phyloP scores from a whole-genome alignment of 2,329 filamentous ascomycete genomes.

The Periconia macrospinosa region DNA sequence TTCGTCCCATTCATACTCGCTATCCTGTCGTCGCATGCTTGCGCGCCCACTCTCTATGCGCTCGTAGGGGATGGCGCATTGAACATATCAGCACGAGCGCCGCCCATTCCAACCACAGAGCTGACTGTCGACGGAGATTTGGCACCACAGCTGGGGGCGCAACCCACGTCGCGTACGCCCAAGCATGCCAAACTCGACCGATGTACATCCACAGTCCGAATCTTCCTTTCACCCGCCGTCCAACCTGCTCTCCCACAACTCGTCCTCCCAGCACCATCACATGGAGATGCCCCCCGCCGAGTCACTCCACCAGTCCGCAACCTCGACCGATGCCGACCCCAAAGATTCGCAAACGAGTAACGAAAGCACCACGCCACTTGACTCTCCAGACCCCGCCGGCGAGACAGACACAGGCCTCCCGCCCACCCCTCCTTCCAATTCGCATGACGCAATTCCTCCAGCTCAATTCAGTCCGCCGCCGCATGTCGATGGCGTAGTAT shows the following conservation, averaged over 20 bases:
- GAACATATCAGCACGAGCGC: constrained; percentile 1
- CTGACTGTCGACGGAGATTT: not conserved
- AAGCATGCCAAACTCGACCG: constrained; percentile 26
- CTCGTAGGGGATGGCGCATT: constrained; percentile 23
- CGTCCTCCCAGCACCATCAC: constrained; percentile 28
- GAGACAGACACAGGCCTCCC: constrained; percentile 44
- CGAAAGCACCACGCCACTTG: constrained; percentile 30
- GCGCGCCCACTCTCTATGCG: constrained; percentile 7
- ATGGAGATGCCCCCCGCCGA: constrained; percentile 24
- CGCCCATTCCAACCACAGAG: constrained; percentile 1
- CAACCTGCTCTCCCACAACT: constrained; percentile 27
- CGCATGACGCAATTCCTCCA: constrained; percentile 31
- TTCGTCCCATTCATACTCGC: constrained; percentile 2
- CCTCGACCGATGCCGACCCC: constrained; percentile 27
- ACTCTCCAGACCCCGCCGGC: constrained; percentile 26
- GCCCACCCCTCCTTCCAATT: constrained; percentile 49
- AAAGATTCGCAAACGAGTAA: constrained; percentile 25
- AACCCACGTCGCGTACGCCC: not conserved
- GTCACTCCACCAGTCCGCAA: constrained; percentile 22
- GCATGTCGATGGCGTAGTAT: constrained; percentile 45
- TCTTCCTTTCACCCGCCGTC: constrained; percentile 33
- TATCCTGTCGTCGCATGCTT: constrained; percentile 20
- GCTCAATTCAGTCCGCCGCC: constrained; percentile 26
- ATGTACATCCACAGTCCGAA: constrained; percentile 35
- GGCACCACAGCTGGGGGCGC: constrained; percentile 1